Percentiles rank a stretch among this genome's conserved stretches.
Conservation (phyloP, 2,329 filamentous ascomycete species). For the Hypoxylon sp. region DNA sequence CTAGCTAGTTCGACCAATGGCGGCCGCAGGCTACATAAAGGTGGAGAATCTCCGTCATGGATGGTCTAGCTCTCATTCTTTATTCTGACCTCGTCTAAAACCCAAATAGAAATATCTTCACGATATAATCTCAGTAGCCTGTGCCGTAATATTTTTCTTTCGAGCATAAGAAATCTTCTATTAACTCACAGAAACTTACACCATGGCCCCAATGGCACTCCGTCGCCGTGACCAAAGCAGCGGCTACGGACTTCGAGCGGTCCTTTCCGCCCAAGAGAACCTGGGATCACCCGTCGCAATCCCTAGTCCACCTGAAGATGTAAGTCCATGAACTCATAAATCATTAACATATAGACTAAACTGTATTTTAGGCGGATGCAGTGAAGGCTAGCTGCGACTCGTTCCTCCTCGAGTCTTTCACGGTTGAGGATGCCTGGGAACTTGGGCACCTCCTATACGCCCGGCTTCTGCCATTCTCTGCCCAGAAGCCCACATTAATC, state of each 20-base stretch:
- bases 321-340: constrained; percentile 35
- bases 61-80: background rate
- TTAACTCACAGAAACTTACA: background rate
- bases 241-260: constrained; percentile 47
- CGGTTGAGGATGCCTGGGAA: constrained; percentile 73
- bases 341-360: background rate
- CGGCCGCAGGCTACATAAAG: background rate
- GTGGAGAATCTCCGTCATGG: constrained; percentile 15
- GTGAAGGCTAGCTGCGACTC: constrained; percentile 59
- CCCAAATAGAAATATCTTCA: background rate
- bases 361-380: constrained; percentile 16
- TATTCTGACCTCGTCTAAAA: background rate
- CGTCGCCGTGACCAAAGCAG: constrained; percentile 44
- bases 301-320: constrained; percentile 44
- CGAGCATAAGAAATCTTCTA: background rate
- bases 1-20: constrained; percentile 8
- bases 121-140: background rate
- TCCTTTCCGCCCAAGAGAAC: constrained; percentile 39
- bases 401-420: constrained; percentile 69
- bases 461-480: constrained; percentile 69
- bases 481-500: constrained; percentile 69
- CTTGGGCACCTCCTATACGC: constrained; percentile 76
- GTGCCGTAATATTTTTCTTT: background rate
- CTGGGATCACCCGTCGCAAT: constrained; percentile 33
- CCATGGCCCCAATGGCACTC: constrained; percentile 42